Base-by-base conservation (phyloP, 345 rosid genomes). In the Nasturtium officinale region DNA sequence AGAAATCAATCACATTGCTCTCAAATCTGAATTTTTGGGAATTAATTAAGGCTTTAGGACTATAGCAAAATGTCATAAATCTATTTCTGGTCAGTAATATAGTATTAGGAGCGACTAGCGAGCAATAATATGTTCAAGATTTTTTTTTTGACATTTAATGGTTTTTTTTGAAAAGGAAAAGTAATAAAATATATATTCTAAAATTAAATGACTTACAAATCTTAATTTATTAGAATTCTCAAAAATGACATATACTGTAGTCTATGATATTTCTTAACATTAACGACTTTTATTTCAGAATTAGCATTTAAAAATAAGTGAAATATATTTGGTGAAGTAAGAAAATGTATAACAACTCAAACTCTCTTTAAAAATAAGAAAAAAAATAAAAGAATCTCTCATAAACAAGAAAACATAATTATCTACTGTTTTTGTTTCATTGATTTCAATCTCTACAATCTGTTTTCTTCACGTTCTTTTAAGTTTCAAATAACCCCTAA, bases 1-100 rank as follows among this genome's bases (percentile, higher is more conserved):
- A 15, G 1, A 15, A 13, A 30, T 42, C 18, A 10, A n/a, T 29
- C 77, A 74, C 52, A 56, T 74, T 65, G 72, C 65, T 55, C 7
- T 25, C 21, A 32, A 32, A 64, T 73, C 57, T 55, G 4, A 5
- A 0, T 32, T 32, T 18, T 55, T 33, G 5, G 65, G 38, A 38
- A 38, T 5, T 46, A 69, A 18, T 43, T 61, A 51, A 18, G 2
- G 54, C 25, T 62, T 53, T 53, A 23, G 0, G 21, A 57, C n/a
- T 53, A 13, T 13, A 38, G 20, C 42, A 61, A 28, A 15, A 46
- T 59, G 8, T 33, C 50, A 20, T 9, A 25, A 33, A 28, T 15
- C 51, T 61, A 40, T 1, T 3, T 18, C 25, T 59, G 59, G 60
- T n/a, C 17, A 57, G 9, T 55, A 12, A 12, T 42, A n/a, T 35